Base-by-base conservation (phyloP, 2,329 filamentous ascomycete genomes). In the Alternaria triticina region DNA sequence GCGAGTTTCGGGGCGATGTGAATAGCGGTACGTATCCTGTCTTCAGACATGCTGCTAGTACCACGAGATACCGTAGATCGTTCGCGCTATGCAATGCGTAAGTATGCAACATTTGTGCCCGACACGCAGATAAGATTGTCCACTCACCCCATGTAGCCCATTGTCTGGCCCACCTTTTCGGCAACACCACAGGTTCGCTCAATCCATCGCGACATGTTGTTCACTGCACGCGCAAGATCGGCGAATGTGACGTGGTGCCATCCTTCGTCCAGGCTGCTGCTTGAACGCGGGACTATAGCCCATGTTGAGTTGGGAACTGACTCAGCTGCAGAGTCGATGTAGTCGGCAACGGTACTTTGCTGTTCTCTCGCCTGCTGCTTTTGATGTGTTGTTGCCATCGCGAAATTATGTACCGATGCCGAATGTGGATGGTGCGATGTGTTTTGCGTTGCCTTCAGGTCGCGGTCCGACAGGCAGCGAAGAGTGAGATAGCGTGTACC, bases 61-160 rank as follows among this genome's bases (percentile, higher is more conserved):
- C 50, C 11, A 55, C 57, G 6, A 59, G 20, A 13, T 59, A 59
- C 13, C 50, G 43, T 7, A 59, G 9, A 13, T 59, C 57, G 43
- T 59, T 59, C 4, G 43, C 43, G 8, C 57, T 59, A 27, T 6
- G 6, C 7, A 20, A 36, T n/a, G 5, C 6, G 6, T 59, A 25
- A 59, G 43, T 15, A 47, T 6, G 2, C 13, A 7, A 36, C 1
- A 10, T 12, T 9, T 0, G 2, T 8, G 22, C 17, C 1, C 13
- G 5, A 12, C 3, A n/a, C 5, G 12, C 13, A 6, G 6, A 52
- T 0, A 17, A 8, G 1, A 25, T 8, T 7, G 20, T 12, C 2
- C 11, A 55, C 57, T 27, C 20, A 59, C 57, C 57, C 57, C 43
- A 59, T 55, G 2, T 55, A 59, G 12, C 57, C 57, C 1, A 59